Conservation (phyloP, 805 yeast genomes). For the Ogataea pignaliae region DNA sequence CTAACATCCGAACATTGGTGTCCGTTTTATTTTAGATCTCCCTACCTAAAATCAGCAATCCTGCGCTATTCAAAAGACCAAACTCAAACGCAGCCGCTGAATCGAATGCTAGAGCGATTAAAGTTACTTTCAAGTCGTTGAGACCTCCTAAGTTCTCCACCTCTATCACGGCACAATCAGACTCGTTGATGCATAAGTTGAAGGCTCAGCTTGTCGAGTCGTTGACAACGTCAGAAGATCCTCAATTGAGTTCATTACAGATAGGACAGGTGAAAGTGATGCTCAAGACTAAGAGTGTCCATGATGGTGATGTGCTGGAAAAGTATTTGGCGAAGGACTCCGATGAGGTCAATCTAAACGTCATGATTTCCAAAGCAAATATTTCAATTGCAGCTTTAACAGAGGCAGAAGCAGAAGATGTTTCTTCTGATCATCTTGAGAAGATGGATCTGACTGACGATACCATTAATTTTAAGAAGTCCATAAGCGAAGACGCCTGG, state of each 20-base stretch:
- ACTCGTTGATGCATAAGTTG: conserved; percentile 30
- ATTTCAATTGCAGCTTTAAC: background rate
- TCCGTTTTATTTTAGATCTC: conserved; percentile 4
- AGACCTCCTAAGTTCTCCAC: conserved; percentile 64
- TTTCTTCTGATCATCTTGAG: background rate
- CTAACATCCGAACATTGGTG: conserved; percentile 4
- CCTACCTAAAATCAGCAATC: conserved; percentile 16
- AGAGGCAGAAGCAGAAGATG: background rate
- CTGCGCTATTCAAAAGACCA: conserved; percentile 26
- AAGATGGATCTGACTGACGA: background rate
- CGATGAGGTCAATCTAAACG: conserved; percentile 29
- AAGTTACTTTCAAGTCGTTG: conserved; percentile 54
- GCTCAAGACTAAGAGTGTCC: conserved; percentile 47
- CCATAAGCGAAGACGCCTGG: conserved; percentile 30
- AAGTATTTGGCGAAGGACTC: conserved; percentile 12
- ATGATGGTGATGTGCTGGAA: conserved; percentile 36
- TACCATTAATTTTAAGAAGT: background rate
- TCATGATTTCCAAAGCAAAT: conserved; percentile 26
- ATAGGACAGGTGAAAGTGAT: conserved; percentile 40
- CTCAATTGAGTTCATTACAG: conserved; percentile 19
- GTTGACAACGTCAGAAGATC: conserved; percentile 21
- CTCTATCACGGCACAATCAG: conserved; percentile 15
- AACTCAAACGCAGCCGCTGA: conserved; percentile 19
- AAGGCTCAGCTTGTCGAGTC: conserved; percentile 34
- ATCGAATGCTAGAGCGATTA: conserved; percentile 10